Base-by-base conservation (phyloP, 495 filamentous ascomycete genomes). In the Cercophora newfieldiana region DNA sequence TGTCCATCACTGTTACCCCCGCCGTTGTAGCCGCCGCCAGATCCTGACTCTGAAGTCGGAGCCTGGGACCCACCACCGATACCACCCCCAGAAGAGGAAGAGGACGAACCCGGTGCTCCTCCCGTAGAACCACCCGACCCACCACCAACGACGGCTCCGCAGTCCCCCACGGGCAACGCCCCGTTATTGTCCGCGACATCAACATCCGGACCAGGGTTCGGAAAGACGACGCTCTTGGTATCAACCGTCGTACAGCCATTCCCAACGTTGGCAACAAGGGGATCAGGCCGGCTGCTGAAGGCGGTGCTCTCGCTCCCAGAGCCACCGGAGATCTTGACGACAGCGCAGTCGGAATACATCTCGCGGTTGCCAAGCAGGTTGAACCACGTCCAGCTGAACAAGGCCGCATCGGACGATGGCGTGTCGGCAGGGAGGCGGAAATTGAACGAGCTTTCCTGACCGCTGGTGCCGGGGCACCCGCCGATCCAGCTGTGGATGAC, bases 301-400 rank as follows among this genome's bases (percentile, higher is more conserved):
- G 12, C 47, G 19, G 7, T 31, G 55, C 65, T 29, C 16, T 37
- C 19, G 12, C 63, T 54, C 1, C 67, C 62, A 44, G 29, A 19
- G 6, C 72, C 74, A n/a, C 68, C 62, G 1, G 33, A 66, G 58
- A 86, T 78, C 18, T 69, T 74, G 51, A 94, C 83, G 22, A 89
- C 84, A 3, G 87, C 90, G 64, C 93, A 97, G 81, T 94, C 91
- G 91, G 93, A 94, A 80, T 96, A 96, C 88, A 94, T 91, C 74
- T 97, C 93, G 12, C 91, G 82, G 75, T 93, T 91, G 48, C 92
- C 92, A 49, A 92, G 69, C 54, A 87, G 87, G 81, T 96, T 97
- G 81, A 92, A 93, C 93, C 93, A 96, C n/a, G 89, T 90, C 83
- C 91, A 96, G 14, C 87, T 86, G 47, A 97, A 81, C 7, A 88